These are phyloP conservation scores for Aspergillus viridinutans DNA, from an alignment of 2,329 filamentous ascomycete genomes.

Conservation along the genomic window DNA sequence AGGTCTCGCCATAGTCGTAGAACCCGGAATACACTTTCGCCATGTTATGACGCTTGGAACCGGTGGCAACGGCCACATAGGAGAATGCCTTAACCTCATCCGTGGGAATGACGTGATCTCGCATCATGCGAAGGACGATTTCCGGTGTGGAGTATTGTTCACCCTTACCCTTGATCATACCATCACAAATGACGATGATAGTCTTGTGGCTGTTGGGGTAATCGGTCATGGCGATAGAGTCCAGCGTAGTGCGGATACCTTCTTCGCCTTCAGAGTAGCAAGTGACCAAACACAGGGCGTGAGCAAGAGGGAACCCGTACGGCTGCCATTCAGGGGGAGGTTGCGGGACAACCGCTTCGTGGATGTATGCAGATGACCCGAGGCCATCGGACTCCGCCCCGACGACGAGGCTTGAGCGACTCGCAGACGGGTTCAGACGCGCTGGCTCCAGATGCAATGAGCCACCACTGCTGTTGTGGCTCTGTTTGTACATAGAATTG, in stretches of 20 bases:
- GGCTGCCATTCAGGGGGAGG: conserved; percentile 96
- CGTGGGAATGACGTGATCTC: conserved; percentile 73
- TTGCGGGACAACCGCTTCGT: conserved; percentile 92
- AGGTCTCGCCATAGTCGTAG: conserved; percentile 88
- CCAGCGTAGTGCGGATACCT: conserved; percentile 86
- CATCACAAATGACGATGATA: conserved; percentile 93
- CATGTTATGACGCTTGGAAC: conserved; percentile 98
- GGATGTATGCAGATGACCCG: conserved; percentile 90
- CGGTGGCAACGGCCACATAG: conserved; percentile 93
- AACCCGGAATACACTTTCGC: conserved; percentile 97
- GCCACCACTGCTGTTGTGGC: conserved; percentile 53
- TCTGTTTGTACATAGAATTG: conserved; percentile 63
- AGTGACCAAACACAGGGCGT: conserved; percentile 90
- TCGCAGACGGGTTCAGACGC: conserved; percentile 38
- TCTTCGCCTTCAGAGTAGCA: conserved; percentile 95
- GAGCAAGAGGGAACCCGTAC: conserved; percentile 90
- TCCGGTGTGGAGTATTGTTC: conserved; percentile 85
- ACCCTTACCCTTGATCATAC: conserved; percentile 93
- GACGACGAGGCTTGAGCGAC: conserved; percentile 58
- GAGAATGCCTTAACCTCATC: conserved; percentile 87
- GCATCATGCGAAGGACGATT: conserved; percentile 88
- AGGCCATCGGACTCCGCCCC: conserved; percentile 62
- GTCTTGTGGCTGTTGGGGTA: conserved; percentile 99
- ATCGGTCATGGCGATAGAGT: conserved; percentile 95
- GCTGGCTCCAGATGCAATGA: conserved; percentile 48